A percentile compares a stretch with the other conserved stretches of the same genome.
Conservation (phyloP, 345 rosid species). For the Erucastrum elatum region DNA sequence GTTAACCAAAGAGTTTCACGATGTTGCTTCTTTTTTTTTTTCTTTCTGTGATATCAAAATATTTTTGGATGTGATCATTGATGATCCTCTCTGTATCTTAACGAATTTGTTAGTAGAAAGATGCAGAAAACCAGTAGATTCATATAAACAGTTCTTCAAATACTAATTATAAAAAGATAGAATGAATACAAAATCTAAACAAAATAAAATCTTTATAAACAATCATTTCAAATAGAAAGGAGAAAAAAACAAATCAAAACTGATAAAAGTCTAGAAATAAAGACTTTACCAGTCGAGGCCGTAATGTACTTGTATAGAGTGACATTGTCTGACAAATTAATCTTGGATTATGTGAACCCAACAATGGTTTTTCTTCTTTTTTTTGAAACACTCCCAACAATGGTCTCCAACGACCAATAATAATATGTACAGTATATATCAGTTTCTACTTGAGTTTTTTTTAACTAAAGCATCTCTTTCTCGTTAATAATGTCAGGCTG, state of each 20-base stretch:
- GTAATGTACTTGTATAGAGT: not conserved
- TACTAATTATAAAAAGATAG: not conserved
- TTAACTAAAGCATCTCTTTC: not conserved
- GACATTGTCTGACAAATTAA: not conserved
- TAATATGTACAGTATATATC: not conserved
- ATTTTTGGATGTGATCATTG: not conserved
- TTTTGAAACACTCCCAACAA: not conserved
- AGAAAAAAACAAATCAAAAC: not conserved
- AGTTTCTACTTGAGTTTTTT: not conserved
- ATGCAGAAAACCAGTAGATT: not conserved
- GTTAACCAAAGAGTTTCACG: not conserved
- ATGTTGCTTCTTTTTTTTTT: not conserved
- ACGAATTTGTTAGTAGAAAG: not conserved
- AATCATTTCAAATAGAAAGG: too few relatives aligned
- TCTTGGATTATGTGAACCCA: not conserved
- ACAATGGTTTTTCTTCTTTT: too few relatives aligned
- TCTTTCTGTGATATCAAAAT: not conserved
- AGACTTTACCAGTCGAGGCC: not conserved
- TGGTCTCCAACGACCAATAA: not conserved
- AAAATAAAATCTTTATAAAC: not conserved
- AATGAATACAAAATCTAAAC: not conserved
- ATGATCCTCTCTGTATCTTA: not conserved
- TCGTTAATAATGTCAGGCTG: not conserved
- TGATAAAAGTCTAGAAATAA: not conserved
- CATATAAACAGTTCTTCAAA: not conserved